phyloP scores from a whole-genome alignment of 78 protist species.

The Ministeria vibrans region DNA sequence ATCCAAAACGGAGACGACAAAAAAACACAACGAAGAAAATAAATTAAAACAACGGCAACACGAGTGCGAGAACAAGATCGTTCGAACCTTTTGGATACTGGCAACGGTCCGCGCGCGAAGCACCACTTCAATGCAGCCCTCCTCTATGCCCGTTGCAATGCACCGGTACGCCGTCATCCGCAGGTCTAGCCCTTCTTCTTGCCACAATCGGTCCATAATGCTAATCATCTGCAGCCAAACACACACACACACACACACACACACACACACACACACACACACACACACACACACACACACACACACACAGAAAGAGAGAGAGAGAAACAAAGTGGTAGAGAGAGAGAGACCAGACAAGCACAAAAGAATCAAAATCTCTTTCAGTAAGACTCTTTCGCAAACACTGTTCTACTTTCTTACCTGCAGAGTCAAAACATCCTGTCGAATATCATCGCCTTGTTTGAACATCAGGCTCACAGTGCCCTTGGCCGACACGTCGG shows the following conservation, averaged over 20 bases:
- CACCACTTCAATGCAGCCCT: slow-evolving; percentile 84
- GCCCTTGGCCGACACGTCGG: not conserved
- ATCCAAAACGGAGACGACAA: too few species aligned
- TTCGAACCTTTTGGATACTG: slow-evolving; percentile 38
- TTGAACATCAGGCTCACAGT: not conserved
- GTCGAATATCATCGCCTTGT: not conserved
- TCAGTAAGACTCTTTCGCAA: too few species aligned
- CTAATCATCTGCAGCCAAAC: slow-evolving; percentile 66
- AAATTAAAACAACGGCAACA: too few species aligned
- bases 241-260: not conserved
- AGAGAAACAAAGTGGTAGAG: slow-evolving; percentile 49
- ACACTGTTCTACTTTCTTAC: too few species aligned
- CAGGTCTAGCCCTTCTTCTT: slow-evolving; percentile 54
- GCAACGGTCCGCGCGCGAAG: slow-evolving; percentile 67
- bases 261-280: not conserved
- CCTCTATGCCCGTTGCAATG: slow-evolving; percentile 60
- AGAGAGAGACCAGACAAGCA: not conserved
- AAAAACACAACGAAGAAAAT: too few species aligned
- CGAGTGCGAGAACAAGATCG: too few species aligned
- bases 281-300: not conserved
- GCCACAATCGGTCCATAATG: slow-evolving; percentile 86
- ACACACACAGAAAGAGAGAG: not conserved
- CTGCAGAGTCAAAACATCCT: not conserved
- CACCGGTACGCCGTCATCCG: slow-evolving; percentile 61
- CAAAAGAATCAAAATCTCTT: not conserved